Evolutionary conservation across 2,329 filamentous ascomycete genomes (phyloP), one percentile per base, ranked within the genome.

Genomic region (Paraconiothyrium sp.): DNA sequence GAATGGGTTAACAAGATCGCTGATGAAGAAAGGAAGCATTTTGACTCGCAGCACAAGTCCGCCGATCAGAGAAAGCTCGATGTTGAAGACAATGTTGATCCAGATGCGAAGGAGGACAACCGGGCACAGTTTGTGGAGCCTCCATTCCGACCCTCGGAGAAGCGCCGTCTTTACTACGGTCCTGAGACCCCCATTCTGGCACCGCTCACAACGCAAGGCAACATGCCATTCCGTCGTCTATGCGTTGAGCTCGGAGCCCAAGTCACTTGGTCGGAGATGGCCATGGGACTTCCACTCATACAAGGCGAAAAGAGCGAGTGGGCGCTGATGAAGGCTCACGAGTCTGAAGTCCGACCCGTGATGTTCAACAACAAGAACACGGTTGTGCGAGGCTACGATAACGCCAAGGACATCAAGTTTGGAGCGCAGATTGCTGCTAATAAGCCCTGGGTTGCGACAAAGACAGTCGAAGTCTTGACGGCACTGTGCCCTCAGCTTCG

Each of bases 211-310:
- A 99, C 95, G 0, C 95, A 98, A 80, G 95, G 95, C 49, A 99
- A 99, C 72, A 84, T 98, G 51, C 95, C 95, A 0, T 99, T 97
- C 83, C 90, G 95, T 59, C 88, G 95, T 54, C 87, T 99, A 34
- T 97, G 94, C 73, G 90, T 93, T 13, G 91, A 94, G 58, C 86
- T 98, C 27, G 95, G 95, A 39, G 94, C 93, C 32, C 91, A 97
- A 75, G 85, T 97, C 52, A 99, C 95, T 0, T 99, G 97, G 83
- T 98, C 94, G 0, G 95, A 99, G 80, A 99, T 99, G 95, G 95
- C 94, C 4, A 92, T 99, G 86, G 90, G 92, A 32, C 83, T 97
- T 78, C 94, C 94, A 10, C 81, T 99, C 46, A 85, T 99, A 6
- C 93, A 97, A 78, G 95, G 95, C 39, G 88, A 91, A 66, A 96